Evolutionary conservation across 139 green algal species (phyloP).

Genomic region (Diplosphaera chodatii): DNA sequence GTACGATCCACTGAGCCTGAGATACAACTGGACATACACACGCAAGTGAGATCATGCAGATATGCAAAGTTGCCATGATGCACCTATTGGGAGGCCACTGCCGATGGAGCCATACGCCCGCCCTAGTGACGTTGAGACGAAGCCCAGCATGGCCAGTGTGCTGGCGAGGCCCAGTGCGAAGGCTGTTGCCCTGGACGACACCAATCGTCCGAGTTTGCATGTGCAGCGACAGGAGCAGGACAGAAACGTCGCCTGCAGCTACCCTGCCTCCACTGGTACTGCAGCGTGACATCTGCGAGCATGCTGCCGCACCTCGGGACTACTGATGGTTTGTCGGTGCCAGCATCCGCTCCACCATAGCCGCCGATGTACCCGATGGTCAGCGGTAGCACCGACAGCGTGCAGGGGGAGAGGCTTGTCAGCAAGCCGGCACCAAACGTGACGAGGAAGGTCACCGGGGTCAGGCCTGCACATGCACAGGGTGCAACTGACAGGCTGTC

Average conservation of each 20-base stretch:
- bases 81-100: constrained; percentile 19
- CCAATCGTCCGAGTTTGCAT: no score
- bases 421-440: constrained; percentile 79
- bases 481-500: no score
- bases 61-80: no score
- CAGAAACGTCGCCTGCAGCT: no score
- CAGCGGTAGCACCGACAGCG: constrained; percentile 74
- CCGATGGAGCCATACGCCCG: constrained; percentile 76
- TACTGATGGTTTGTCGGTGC: not conserved
- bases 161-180: constrained; percentile 85
- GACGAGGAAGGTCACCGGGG: constrained; percentile 56
- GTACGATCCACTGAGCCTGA: no score
- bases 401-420: constrained; percentile 92
- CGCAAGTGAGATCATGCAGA: no score
- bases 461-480: no score
- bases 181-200: constrained; percentile 25
- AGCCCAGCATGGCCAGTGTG: constrained; percentile 76
- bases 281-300: no score
- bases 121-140: constrained; percentile 62
- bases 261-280: no score
- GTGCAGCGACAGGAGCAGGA: no score
- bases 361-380: constrained; percentile 90
- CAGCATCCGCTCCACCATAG: constrained; percentile 32
- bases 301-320: constrained; percentile 14
- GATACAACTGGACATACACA: no score